A percentile compares a stretch with the other conserved stretches of the same genome.
phyloP scores from a whole-genome alignment of 176 grass and related monocot species.

The Bothriochloa decipiens region DNA sequence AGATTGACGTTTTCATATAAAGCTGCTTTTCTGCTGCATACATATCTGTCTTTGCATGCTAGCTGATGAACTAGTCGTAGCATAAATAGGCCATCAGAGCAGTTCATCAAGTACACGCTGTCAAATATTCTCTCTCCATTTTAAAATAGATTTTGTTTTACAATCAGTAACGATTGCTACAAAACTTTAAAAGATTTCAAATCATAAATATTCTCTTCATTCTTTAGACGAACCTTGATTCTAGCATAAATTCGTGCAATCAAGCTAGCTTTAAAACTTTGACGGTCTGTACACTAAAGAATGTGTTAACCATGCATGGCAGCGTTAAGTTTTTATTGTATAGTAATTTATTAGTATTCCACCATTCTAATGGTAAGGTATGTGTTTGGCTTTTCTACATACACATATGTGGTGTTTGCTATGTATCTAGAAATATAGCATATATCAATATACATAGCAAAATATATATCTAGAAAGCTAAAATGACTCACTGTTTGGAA shows the following conservation, averaged over 20 bases:
- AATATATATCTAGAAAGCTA: too few species aligned
- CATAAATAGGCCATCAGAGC: background rate
- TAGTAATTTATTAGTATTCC: too few species aligned
- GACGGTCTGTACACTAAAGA: background rate
- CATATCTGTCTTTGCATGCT: too few species aligned
- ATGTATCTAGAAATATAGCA: too few species aligned
- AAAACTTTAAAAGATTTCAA: slow-evolving; percentile 10
- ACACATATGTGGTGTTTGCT: too few species aligned
- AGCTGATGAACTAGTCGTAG: background rate
- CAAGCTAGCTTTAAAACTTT: background rate
- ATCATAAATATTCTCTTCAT: background rate
- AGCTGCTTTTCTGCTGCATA: too few species aligned
- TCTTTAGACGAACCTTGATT: background rate
- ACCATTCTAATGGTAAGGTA: too few species aligned
- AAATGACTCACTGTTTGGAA: too few species aligned
- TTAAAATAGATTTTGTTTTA: background rate
- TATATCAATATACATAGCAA: too few species aligned
- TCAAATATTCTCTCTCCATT: background rate
- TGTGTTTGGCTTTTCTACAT: too few species aligned
- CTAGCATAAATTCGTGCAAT: background rate
- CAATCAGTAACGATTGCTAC: background rate
- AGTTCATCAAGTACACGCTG: slow-evolving; percentile 4
- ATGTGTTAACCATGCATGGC: too few species aligned
- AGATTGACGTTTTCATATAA: background rate
- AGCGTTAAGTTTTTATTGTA: too few species aligned